Evolutionary conservation across 2,329 filamentous ascomycete genomes (phyloP).

Genomic region (Fusarium paranaense): DNA sequence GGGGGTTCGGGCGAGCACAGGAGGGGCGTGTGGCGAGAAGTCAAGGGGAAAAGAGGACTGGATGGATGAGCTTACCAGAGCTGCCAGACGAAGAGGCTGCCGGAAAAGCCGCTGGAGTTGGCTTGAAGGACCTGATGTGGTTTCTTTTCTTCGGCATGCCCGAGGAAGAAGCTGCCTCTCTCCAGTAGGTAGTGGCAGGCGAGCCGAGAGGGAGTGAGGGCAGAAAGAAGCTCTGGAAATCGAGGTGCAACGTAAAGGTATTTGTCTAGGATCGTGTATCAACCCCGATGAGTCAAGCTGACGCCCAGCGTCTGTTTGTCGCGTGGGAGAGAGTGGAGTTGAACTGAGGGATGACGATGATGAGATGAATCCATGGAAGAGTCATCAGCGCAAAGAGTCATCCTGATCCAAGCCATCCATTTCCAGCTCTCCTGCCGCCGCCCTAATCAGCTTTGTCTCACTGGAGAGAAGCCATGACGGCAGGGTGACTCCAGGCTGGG

Average conservation of each 20-base stretch:
- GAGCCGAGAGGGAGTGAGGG: conserved; percentile 24
- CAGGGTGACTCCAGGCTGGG: conserved; percentile 20
- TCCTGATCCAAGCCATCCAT: conserved; percentile 6
- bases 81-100: conserved; percentile 39
- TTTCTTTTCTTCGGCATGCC: conserved; percentile 75
- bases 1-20: conserved; percentile 21
- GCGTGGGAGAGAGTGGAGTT: conserved; percentile 12
- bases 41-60: neutral
- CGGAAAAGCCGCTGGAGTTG: conserved; percentile 65
- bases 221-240: conserved; percentile 11
- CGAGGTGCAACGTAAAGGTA: conserved; percentile 28
- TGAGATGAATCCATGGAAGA: conserved; percentile 5
- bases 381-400: conserved; percentile 29
- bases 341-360: conserved; percentile 14
- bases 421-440: neutral
- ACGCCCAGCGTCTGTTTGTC: conserved; percentile 14
- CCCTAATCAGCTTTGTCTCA: neutral
- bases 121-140: conserved; percentile 67
- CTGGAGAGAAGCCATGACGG: neutral
- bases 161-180: conserved; percentile 34
- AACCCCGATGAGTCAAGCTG: conserved; percentile 35
- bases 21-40: conserved; percentile 25
- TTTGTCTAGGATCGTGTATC: conserved; percentile 32
- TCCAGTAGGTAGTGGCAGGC: conserved; percentile 1
- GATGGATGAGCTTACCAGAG: conserved; percentile 42